Conservation (phyloP, 192 early-diverging fungal species). For the Endogone sp. region DNA sequence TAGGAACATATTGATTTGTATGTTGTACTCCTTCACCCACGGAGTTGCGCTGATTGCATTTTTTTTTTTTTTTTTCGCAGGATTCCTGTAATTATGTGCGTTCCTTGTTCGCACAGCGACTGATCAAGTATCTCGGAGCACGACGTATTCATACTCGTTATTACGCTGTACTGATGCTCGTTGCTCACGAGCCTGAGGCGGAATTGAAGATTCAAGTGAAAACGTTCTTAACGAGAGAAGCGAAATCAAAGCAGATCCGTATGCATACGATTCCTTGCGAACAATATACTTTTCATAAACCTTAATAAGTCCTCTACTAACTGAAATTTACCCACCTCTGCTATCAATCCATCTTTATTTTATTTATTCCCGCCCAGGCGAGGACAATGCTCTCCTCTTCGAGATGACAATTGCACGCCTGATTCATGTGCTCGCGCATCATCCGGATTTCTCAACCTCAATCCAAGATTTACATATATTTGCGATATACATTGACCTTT, state of each 20-base stretch:
- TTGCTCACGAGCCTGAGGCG: conserved; percentile 82
- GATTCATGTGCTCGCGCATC: conserved; percentile 76
- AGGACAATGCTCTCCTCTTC: conserved; percentile 23
- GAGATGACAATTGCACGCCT: conserved; percentile 60
- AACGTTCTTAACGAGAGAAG: conserved; percentile 40
- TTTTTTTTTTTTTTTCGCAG: conserved; percentile 24
- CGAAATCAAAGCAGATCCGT: conserved; percentile 19
- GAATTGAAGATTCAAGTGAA: conserved; percentile 60
- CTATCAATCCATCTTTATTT: no score
- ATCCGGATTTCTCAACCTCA: conserved; percentile 71
- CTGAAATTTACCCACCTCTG: no score
- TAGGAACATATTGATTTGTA: no score
- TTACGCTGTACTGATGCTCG: conserved; percentile 66
- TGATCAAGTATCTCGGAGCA: conserved; percentile 65
- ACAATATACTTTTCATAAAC: neutral
- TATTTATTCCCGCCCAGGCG: conserved; percentile 1
- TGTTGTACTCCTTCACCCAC: neutral
- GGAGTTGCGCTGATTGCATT: neutral
- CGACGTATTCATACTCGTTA: conserved; percentile 66
- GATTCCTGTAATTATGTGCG: conserved; percentile 83
- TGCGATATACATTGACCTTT: conserved; percentile 82
- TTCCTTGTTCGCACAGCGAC: conserved; percentile 57
- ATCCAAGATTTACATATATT: conserved; percentile 46
- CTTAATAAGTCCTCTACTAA: no score
- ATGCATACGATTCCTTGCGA: neutral